A percentile compares a stretch with the other conserved stretches of the same genome.
Conservation (phyloP, 2,329 filamentous ascomycete genomes). For the Aspergillus eucalypticola region DNA sequence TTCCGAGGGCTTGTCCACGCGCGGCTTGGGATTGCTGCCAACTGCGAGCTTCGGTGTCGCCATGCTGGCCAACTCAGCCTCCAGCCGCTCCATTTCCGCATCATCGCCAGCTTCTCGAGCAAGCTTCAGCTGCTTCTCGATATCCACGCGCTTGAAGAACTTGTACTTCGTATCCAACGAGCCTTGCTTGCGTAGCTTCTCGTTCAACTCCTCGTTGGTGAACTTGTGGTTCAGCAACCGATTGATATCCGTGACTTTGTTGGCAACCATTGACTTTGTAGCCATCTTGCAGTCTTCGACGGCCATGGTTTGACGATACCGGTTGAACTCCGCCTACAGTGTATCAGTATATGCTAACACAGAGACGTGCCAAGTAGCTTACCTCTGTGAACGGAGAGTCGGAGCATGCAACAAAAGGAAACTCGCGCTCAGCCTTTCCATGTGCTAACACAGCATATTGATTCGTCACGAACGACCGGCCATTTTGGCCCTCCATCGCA, state of each 20-base stretch:
- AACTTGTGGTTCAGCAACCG: constrained; percentile 74
- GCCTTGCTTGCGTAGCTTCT: constrained; percentile 72
- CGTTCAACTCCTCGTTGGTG: constrained; percentile 78
- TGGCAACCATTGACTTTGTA: constrained; percentile 66
- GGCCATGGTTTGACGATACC: constrained; percentile 73
- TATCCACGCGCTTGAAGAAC: constrained; percentile 66
- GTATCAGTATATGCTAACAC: background rate
- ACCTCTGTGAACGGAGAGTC: constrained; percentile 83
- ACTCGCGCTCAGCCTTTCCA: constrained; percentile 79
- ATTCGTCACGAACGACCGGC: constrained; percentile 77
- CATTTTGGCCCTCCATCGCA: constrained; percentile 71
- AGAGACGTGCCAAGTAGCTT: constrained; percentile 28
- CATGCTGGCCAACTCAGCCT: constrained; percentile 51
- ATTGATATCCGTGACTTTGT: constrained; percentile 81
- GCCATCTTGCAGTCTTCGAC: constrained; percentile 73
- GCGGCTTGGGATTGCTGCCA: constrained; percentile 62
- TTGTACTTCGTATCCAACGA: constrained; percentile 67
- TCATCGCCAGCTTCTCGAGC: constrained; percentile 66
- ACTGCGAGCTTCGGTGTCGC: constrained; percentile 68
- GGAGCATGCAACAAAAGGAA: constrained; percentile 88
- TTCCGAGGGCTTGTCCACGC: constrained; percentile 59
- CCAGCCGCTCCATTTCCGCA: constrained; percentile 52
- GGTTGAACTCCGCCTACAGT: constrained; percentile 70
- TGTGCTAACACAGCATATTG: constrained; percentile 80
- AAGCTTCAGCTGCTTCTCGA: constrained; percentile 66